Percentiles rank a stretch among this genome's conserved stretches.
Evolutionary conservation across 768 basidiomycete species (phyloP).

Genomic region (Phlebiopsis gigantea): DNA sequence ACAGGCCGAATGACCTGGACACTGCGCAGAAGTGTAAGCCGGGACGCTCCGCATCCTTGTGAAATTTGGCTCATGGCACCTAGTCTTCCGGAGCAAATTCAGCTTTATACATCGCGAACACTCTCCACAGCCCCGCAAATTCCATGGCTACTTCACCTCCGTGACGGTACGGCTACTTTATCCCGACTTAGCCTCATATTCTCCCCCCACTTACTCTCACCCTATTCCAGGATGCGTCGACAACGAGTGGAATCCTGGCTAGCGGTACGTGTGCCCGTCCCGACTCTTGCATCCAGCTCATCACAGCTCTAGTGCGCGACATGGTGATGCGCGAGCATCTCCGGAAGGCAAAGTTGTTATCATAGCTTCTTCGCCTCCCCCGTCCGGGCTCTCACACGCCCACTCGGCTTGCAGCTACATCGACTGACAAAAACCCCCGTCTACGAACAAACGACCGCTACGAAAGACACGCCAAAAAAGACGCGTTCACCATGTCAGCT

Average conservation of each 20-base stretch:
- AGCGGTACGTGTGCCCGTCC: constrained; percentile 45
- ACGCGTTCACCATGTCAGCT: too few relatives aligned
- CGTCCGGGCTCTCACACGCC: not conserved
- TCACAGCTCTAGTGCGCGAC: constrained; percentile 52
- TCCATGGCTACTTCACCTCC: constrained; percentile 74
- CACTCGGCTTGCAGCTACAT: not conserved
- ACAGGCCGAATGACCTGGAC: constrained; percentile 65
- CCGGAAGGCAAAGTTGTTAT: constrained; percentile 36
- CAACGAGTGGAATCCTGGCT: constrained; percentile 71
- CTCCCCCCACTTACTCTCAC: not conserved
- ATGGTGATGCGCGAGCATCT: constrained; percentile 80
- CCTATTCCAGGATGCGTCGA: constrained; percentile 51
- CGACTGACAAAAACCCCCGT: not conserved
- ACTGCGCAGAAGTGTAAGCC: constrained; percentile 60
- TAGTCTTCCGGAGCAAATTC: constrained; percentile 14
- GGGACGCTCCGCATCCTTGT: not conserved
- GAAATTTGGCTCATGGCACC: not conserved
- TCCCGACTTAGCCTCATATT: too few relatives aligned
- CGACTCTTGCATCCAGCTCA: not conserved
- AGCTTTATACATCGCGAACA: constrained; percentile 73
- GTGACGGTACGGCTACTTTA: constrained; percentile 53
- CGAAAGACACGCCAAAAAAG: too few relatives aligned
- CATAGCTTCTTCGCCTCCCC: not conserved
- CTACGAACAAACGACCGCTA: too few relatives aligned
- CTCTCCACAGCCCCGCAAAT: constrained; percentile 68